phyloP scores from a whole-genome alignment of 768 basidiomycete species.

The Antrodiella citrinella region DNA sequence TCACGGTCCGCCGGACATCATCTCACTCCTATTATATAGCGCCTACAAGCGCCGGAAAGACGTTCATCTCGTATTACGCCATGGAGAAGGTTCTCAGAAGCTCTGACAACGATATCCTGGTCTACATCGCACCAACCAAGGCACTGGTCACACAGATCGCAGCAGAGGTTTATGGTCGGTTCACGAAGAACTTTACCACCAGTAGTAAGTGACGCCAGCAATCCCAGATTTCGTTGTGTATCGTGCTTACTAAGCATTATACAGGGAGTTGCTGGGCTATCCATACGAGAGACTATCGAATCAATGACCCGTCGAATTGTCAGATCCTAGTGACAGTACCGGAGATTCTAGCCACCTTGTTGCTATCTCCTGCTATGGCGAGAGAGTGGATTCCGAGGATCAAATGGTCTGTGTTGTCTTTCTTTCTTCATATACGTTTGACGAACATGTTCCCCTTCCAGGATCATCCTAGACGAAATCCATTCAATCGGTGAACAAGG shows the following conservation, averaged over 20 bases:
- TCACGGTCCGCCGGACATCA: no score
- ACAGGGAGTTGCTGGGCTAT: slow-evolving; percentile 56
- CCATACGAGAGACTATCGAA: slow-evolving; percentile 56
- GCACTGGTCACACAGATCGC: slow-evolving; percentile 66
- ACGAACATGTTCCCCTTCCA: slow-evolving; percentile 19
- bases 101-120: slow-evolving; percentile 59
- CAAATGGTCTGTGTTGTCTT: slow-evolving; percentile 35
- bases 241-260: neutral
- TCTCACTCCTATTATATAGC: slow-evolving; percentile 33
- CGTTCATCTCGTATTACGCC: slow-evolving; percentile 71
- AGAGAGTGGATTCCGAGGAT: slow-evolving; percentile 53
- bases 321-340: slow-evolving; percentile 73
- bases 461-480: slow-evolving; percentile 63
- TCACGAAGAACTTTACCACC: slow-evolving; percentile 44
- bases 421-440: neutral
- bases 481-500: slow-evolving; percentile 67
- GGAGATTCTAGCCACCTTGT: slow-evolving; percentile 59
- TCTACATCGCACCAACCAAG: slow-evolving; percentile 73
- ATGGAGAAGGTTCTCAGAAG: slow-evolving; percentile 61
- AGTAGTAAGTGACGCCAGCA: slow-evolving; percentile 22
- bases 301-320: slow-evolving; percentile 56
- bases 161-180: slow-evolving; percentile 67
- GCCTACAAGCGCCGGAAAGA: slow-evolving; percentile 68
- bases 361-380: slow-evolving; percentile 60
- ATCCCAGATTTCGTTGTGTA: no score